These are phyloP conservation scores for Cucurbita ficifolia DNA, from an alignment of 306 rosid genomes.

Conservation along the genomic window DNA sequence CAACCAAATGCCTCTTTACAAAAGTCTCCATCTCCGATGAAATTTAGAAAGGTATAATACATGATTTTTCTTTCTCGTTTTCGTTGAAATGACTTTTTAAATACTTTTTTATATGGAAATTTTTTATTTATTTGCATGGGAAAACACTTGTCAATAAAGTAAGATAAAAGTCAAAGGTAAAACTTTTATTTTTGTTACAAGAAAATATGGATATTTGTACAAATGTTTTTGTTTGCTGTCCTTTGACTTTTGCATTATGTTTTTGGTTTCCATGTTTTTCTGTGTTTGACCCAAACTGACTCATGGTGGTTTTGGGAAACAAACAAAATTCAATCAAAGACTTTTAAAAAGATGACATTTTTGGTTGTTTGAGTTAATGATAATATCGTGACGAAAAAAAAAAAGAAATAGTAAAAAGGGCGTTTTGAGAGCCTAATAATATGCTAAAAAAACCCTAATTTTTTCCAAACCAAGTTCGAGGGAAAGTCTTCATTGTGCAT, in stretches of 20 bases:
- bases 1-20: conserved; percentile 19
- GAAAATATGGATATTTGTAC: neutral
- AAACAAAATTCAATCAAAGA: neutral
- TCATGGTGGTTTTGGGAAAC: neutral
- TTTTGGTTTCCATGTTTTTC: neutral
- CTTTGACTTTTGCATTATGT: neutral
- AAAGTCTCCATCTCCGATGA: neutral
- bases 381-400: neutral
- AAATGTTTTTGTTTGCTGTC: no score
- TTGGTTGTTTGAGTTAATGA: neutral
- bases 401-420: neutral
- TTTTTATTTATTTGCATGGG: neutral
- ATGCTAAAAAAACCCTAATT: no score
- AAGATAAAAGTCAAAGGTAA: neutral
- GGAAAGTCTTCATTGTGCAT: no score
- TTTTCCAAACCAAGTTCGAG: no score
- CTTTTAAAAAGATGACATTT: neutral
- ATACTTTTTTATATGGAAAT: no score
- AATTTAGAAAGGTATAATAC: neutral
- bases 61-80: neutral
- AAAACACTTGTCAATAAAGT: neutral
- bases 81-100: no score
- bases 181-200: neutral
- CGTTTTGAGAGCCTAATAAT: neutral
- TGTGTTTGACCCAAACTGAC: conserved; percentile 1